Evolutionary conservation across 2,329 filamentous ascomycete species (phyloP).

Genomic region (Aureobasidium zeae): DNA sequence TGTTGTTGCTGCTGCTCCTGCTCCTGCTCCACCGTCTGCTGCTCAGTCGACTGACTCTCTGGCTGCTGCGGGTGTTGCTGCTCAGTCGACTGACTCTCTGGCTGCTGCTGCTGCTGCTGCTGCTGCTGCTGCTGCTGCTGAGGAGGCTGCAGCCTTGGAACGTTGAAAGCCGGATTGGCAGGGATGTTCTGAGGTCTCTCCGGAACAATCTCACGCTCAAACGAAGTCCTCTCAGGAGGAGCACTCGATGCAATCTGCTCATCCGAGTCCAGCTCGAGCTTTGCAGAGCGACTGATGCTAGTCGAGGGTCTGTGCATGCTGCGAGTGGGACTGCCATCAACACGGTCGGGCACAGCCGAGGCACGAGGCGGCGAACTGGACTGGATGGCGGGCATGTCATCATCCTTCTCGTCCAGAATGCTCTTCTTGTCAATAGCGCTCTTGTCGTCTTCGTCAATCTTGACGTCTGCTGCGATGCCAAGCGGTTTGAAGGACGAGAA

Average conservation of each 20-base stretch:
- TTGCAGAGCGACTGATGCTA: conserved; percentile 12
- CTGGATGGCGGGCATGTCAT: conserved; percentile 25
- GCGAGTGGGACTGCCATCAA: conserved; percentile 27
- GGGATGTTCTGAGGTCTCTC: conserved; percentile 1
- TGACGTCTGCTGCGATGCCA: conserved; percentile 20
- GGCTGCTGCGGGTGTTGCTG: conserved; percentile 2
- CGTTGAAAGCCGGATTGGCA: background rate
- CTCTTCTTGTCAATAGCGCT: conserved; percentile 17
- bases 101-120: conserved; percentile 20
- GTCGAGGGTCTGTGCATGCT: conserved; percentile 13
- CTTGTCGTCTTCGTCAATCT: conserved; percentile 21
- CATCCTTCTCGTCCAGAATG: conserved; percentile 18
- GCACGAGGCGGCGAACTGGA: conserved; percentile 27
- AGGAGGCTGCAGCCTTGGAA: conserved; percentile 6
- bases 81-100: conserved; percentile 1
- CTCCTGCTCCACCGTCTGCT: conserved; percentile 13
- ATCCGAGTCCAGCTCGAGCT: conserved; percentile 9
- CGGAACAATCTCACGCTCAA: conserved; percentile 2
- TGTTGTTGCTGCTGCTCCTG: background rate
- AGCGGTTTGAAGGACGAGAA: conserved; percentile 23
- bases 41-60: background rate
- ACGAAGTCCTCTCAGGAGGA: conserved; percentile 4
- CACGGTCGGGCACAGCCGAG: conserved; percentile 18
- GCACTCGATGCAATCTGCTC: background rate
- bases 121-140: conserved; percentile 17